Evolutionary conservation across 768 basidiomycete species (phyloP).

Genomic region (Paxillus ammoniavirescens): DNA sequence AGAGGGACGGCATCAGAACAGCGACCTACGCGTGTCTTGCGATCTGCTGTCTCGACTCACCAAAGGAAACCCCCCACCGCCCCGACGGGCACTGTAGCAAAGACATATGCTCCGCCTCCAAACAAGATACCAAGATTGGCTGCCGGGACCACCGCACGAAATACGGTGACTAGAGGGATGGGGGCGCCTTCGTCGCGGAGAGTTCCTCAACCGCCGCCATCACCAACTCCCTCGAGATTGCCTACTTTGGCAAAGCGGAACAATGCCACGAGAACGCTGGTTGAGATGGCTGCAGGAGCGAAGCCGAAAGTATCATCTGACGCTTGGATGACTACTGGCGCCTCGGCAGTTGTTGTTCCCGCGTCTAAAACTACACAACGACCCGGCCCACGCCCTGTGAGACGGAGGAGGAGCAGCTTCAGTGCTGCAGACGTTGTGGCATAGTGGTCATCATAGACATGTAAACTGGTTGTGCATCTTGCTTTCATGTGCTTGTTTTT

Average conservation of each 20-base stretch:
- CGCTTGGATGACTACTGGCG: conserved; percentile 78
- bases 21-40: conserved; percentile 69
- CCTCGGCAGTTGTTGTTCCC: conserved; percentile 65
- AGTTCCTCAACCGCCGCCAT: conserved; percentile 48
- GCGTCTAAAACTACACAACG: conserved; percentile 65
- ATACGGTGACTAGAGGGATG: conserved; percentile 38
- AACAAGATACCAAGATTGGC: conserved; percentile 73
- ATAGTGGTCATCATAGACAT: conserved; percentile 32
- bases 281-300: conserved; percentile 45
- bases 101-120: conserved; percentile 46
- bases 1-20: conserved; percentile 68
- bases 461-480: conserved; percentile 7
- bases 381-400: conserved; percentile 69
- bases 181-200: conserved; percentile 34
- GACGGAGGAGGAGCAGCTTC: conserved; percentile 82
- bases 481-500: conserved; percentile 12
- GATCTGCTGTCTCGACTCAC: conserved; percentile 59
- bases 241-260: conserved; percentile 69
- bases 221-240: conserved; percentile 72
- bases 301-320: conserved; percentile 41
- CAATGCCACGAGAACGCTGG: conserved; percentile 44
- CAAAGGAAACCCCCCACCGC: conserved; percentile 53
- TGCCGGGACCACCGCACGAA: conserved; percentile 48
- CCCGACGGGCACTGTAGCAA: conserved; percentile 34
- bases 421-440: conserved; percentile 84